A percentile compares a stretch with the other conserved stretches of the same genome.
Conservation (phyloP, 306 rosid species). For the Begonia loranthoides region DNA sequence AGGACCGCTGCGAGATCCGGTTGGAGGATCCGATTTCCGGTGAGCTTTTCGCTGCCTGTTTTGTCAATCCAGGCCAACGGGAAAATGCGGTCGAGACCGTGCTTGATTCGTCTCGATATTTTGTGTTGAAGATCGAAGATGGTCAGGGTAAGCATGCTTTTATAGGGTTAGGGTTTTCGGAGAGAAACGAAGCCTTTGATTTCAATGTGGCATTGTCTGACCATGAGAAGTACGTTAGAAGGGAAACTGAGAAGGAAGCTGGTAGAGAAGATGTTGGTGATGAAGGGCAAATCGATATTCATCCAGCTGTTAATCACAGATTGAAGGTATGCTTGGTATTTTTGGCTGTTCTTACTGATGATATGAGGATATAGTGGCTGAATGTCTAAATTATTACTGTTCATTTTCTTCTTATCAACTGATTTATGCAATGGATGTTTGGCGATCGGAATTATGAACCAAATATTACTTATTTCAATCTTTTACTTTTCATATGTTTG, state of each 20-base stretch:
- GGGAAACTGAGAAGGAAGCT: conserved; percentile 68
- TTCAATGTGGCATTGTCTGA: conserved; percentile 95
- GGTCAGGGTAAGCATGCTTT: conserved; percentile 92
- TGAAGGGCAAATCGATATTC: conserved; percentile 78
- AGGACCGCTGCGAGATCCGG: conserved; percentile 96
- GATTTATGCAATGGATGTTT: no score
- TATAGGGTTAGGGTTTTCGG: conserved; percentile 77
- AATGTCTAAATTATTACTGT: neutral
- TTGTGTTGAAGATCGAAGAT: conserved; percentile 95
- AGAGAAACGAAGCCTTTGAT: conserved; percentile 93
- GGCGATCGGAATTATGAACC: no score
- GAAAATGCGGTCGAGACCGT: conserved; percentile 80
- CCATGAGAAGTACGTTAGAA: conserved; percentile 76
- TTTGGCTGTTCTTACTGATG: neutral
- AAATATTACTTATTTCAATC: no score
- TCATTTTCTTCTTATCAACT: neutral
- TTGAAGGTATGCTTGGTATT: conserved; percentile 39
- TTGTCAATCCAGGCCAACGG: conserved; percentile 76
- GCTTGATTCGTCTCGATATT: conserved; percentile 90
- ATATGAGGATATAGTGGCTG: no score
- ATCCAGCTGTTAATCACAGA: conserved; percentile 89
- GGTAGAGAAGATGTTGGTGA: conserved; percentile 26
- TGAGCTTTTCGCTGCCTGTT: conserved; percentile 94
- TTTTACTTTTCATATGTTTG: no score
- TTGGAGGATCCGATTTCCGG: conserved; percentile 82